Percentiles rank a stretch among this genome's conserved stretches.
Evolutionary conservation across 2,329 filamentous ascomycete species (phyloP).

Genomic region (Trichophyton rubrum): DNA sequence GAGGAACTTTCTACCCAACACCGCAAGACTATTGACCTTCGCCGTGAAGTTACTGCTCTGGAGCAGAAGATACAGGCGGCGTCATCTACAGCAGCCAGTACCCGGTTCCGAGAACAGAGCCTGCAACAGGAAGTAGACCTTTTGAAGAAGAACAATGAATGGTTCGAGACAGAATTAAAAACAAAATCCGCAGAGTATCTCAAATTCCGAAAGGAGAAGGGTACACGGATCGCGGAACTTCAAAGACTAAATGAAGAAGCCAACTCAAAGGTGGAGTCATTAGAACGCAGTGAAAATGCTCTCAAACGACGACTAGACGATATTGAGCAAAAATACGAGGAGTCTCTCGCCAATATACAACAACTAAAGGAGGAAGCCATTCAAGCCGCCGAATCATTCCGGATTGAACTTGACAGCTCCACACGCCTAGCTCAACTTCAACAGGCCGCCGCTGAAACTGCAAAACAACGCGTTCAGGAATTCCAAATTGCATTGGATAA

Average conservation of each 20-base stretch:
- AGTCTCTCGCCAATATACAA: constrained; percentile 68
- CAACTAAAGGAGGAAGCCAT: constrained; percentile 73
- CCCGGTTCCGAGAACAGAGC: constrained; percentile 82
- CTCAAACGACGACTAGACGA: constrained; percentile 72
- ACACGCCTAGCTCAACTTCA: constrained; percentile 66
- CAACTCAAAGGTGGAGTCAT: constrained; percentile 59
- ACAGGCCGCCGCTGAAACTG: constrained; percentile 46
- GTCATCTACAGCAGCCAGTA: constrained; percentile 63
- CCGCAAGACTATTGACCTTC: constrained; percentile 71
- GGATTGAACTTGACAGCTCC: constrained; percentile 70
- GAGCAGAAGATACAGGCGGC: constrained; percentile 76
- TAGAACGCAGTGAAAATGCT: constrained; percentile 67
- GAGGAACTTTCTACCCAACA: constrained; percentile 82
- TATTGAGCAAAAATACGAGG: constrained; percentile 74
- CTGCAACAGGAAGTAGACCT: constrained; percentile 83
- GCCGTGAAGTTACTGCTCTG: constrained; percentile 65
- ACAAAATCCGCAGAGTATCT: constrained; percentile 76
- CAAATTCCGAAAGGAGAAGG: constrained; percentile 91
- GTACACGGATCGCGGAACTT: constrained; percentile 72
- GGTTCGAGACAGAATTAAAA: constrained; percentile 83
- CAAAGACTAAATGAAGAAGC: constrained; percentile 82
- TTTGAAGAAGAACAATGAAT: constrained; percentile 80
- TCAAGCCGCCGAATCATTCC: constrained; percentile 72
- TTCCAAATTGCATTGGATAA: constrained; percentile 45
- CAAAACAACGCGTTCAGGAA: constrained; percentile 48